These are phyloP conservation scores for Ramalina peruviana DNA, from an alignment of 495 filamentous ascomycete genomes.

Conservation along the genomic window DNA sequence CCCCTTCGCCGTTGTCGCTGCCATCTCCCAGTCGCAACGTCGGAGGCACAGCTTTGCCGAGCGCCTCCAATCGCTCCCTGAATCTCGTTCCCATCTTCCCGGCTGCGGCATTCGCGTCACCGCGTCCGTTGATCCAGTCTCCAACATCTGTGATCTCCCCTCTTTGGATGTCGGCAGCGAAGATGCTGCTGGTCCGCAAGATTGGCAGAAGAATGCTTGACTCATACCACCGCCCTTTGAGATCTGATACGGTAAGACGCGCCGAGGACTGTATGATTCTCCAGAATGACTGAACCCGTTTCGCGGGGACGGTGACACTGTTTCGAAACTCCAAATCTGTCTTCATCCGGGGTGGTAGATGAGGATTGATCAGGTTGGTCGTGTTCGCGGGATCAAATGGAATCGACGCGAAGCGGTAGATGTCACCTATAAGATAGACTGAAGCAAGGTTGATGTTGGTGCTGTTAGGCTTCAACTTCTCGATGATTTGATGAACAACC, in stretches of 20 bases:
- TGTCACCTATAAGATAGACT: conserved; percentile 28
- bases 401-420: conserved; percentile 30
- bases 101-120: conserved; percentile 19
- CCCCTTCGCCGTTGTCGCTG: conserved; percentile 14
- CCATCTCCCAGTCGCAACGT: conserved; percentile 22
- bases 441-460: conserved; percentile 12
- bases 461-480: conserved; percentile 13
- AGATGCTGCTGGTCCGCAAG: conserved; percentile 25
- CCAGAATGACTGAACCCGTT: conserved; percentile 29
- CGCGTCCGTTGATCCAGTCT: conserved; percentile 36
- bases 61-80: conserved; percentile 26
- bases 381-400: conserved; percentile 15
- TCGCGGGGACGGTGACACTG: conserved; percentile 23
- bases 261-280: conserved; percentile 22
- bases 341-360: conserved; percentile 31
- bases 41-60: conserved; percentile 30
- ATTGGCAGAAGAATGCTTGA: conserved; percentile 36
- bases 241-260: conserved; percentile 29
- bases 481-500: conserved; percentile 29
- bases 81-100: conserved; percentile 16
- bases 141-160: conserved; percentile 30
- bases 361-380: conserved; percentile 16
- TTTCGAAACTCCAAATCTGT: conserved; percentile 35
- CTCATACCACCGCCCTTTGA: conserved; percentile 55
- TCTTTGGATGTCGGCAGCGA: conserved; percentile 21